These are phyloP conservation scores for Lobosporangium transversale DNA, from an alignment of 192 early-diverging fungal genomes.

Conservation along the genomic window DNA sequence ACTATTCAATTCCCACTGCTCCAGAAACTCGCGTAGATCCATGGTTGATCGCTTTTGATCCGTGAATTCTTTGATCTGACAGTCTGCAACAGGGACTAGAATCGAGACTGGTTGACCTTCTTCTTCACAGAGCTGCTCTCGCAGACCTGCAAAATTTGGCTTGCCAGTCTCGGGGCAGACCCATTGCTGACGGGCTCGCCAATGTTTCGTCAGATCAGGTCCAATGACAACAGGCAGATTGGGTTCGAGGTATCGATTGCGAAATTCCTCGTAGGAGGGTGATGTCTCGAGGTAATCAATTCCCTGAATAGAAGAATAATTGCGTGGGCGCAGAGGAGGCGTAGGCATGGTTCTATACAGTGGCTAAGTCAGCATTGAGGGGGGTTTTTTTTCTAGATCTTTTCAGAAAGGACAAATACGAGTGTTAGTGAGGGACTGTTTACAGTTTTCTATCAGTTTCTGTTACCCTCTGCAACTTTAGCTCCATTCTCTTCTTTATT, in stretches of 20 bases:
- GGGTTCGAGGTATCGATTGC: slow-evolving; percentile 51
- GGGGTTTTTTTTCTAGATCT: too few relatives aligned
- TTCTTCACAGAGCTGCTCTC: slow-evolving; percentile 39
- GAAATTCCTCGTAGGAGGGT: slow-evolving; percentile 55
- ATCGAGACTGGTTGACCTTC: too few relatives aligned
- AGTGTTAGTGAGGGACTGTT: not conserved
- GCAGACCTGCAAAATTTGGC: slow-evolving; percentile 58
- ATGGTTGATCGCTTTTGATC: slow-evolving; percentile 71
- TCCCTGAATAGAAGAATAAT: slow-evolving; percentile 20
- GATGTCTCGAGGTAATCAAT: slow-evolving; percentile 51
- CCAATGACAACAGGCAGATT: slow-evolving; percentile 66
- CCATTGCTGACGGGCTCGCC: slow-evolving; percentile 71
- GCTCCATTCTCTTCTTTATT: not conserved
- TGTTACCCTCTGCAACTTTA: not conserved
- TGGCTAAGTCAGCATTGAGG: slow-evolving; percentile 23
- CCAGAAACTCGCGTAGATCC: slow-evolving; percentile 64
- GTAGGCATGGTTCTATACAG: not conserved
- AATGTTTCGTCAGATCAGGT: slow-evolving; percentile 54
- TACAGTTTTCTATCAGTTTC: not conserved
- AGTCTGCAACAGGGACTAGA: slow-evolving; percentile 70
- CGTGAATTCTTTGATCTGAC: slow-evolving; percentile 64
- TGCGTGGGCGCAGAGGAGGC: slow-evolving; percentile 26
- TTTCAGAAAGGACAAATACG: too few relatives aligned
- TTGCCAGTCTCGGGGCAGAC: slow-evolving; percentile 37
- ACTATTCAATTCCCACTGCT: slow-evolving; percentile 56